Conservation (phyloP, 768 basidiomycete genomes). For the Hericium rajendrae region DNA sequence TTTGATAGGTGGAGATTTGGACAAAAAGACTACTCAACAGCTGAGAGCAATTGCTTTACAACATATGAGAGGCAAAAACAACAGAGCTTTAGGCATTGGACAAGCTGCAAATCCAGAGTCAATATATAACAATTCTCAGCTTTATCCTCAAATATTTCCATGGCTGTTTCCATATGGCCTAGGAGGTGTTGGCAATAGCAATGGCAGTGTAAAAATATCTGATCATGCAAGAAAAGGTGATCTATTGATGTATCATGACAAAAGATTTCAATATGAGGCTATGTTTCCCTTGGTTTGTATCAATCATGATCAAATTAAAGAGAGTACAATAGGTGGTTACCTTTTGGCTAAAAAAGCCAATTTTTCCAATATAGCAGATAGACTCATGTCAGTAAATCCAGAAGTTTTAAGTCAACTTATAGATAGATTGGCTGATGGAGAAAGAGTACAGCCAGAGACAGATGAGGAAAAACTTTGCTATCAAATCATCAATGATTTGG, state of each 20-base stretch:
- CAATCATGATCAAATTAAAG: slow-evolving; percentile 16
- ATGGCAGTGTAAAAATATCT: not conserved
- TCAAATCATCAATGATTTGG: slow-evolving; percentile 5
- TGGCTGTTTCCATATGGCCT: slow-evolving; percentile 14
- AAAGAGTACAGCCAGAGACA: slow-evolving; percentile 1
- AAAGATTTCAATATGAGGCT: slow-evolving; percentile 12
- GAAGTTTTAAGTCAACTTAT: slow-evolving; percentile 1
- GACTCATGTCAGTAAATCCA: slow-evolving; percentile 1
- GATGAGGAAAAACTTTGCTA: slow-evolving; percentile 6
- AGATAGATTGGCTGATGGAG: not conserved
- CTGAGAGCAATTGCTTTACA: not conserved
- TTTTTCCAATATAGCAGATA: slow-evolving; percentile 4
- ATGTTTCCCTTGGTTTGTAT: slow-evolving; percentile 13
- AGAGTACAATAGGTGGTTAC: slow-evolving; percentile 6
- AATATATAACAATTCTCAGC: slow-evolving; percentile 9
- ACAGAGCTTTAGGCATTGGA: slow-evolving; percentile 1
- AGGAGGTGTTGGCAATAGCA: slow-evolving; percentile 6
- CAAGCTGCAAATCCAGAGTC: not conserved
- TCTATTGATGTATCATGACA: slow-evolving; percentile 14
- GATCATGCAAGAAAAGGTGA: not conserved
- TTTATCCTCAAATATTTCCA: slow-evolving; percentile 11
- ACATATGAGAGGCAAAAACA: slow-evolving; percentile 1
- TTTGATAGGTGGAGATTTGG: not conserved
- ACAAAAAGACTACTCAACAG: not conserved
- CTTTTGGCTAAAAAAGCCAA: slow-evolving; percentile 2